Base-by-base conservation (phyloP, 305 asterid genomes). In the Petunia hybrid region DNA sequence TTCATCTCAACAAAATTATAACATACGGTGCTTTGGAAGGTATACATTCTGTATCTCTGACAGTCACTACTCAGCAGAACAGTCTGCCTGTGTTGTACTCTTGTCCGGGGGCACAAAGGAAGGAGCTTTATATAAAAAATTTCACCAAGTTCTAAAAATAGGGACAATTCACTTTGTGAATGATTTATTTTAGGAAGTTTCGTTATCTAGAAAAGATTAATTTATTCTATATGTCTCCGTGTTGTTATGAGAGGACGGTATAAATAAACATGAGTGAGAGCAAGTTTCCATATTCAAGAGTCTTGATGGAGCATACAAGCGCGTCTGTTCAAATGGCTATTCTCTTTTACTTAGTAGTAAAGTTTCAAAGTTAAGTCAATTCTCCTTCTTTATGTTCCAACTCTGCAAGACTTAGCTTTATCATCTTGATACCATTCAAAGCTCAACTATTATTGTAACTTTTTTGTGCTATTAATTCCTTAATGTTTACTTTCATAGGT, bases 401-500 rank as follows among this genome's bases (percentile, higher is more conserved):
- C 61, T 3, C n/a, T 56, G 61, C 61, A 13, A 22, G 13, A 12
- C 61, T 56, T 56, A 56, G 16, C 61, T 56, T 56, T 56, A 13
- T 56, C 61, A 14, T 14, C 62, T 56, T 56, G 62, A 56, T 6
- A 14, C 62, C 62, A 56, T 14, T n/a, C 8, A n/a, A 5, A 13
- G n/a, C 62, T 56, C n/a, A 31, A 4, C 31, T 8, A 56, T 31
- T 5, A 56, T 5, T 56, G 16, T 56, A 22, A 22, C 8, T 13
- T 56, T 56, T 56, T 56, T 13, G 5, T 56, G 62, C 31, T 56
- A 56, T 56, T 2, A 6, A 8, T 13, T 56, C n/a, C 62, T 56
- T 14, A 56, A 56, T 73, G 39, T 7, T 14, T 70, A 35, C 51
- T 14, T 3, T 3, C 43, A 46, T 71, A 90, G 91, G 91, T 86